phyloP scores from a whole-genome alignment of 2,329 filamentous ascomycete species.

The Monosporascus cannonballus region DNA sequence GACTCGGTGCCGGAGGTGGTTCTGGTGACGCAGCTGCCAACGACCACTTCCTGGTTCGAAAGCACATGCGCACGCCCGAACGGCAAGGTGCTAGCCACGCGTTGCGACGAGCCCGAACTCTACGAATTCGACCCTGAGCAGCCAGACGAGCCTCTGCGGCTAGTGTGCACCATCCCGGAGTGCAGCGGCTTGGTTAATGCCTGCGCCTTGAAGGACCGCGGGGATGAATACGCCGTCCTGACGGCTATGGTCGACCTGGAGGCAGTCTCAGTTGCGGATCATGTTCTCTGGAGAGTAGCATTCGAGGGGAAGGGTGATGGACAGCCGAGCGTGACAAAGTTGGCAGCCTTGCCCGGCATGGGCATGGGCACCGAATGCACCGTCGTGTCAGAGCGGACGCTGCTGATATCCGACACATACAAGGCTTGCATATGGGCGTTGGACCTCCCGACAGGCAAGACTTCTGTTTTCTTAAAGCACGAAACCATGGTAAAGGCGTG shows the following conservation, averaged over 20 bases:
- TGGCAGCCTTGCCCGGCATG: conserved; percentile 15
- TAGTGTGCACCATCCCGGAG: conserved; percentile 20
- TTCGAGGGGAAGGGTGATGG: conserved; percentile 22
- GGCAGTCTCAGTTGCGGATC: conserved; percentile 20
- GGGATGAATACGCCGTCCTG: conserved; percentile 23
- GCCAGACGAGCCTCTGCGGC: conserved; percentile 15
- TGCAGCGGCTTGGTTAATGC: conserved; percentile 22
- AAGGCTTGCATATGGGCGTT: conserved; percentile 21
- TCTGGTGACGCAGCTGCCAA: conserved; percentile 25
- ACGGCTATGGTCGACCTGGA: conserved; percentile 21
- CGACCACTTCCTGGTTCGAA: conserved; percentile 24
- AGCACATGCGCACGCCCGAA: conserved; percentile 23
- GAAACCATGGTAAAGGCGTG: conserved; percentile 16
- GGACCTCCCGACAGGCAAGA: conserved; percentile 18
- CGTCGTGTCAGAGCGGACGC: conserved; percentile 17
- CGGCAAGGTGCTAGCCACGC: conserved; percentile 21
- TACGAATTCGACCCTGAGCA: conserved; percentile 24
- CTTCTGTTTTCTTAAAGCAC: conserved; percentile 16
- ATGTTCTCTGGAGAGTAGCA: conserved; percentile 21
- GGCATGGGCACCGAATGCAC: conserved; percentile 17
- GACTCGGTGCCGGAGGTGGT: conserved; percentile 17
- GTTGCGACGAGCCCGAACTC: conserved; percentile 24
- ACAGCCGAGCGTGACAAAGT: conserved; percentile 14
- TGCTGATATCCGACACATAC: conserved; percentile 20
- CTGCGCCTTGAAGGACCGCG: conserved; percentile 15